Percentiles rank a stretch among this genome's conserved stretches.
These are phyloP conservation scores for Choiromyces venosus DNA, from an alignment of 495 filamentous ascomycete species.

Conservation along the genomic window DNA sequence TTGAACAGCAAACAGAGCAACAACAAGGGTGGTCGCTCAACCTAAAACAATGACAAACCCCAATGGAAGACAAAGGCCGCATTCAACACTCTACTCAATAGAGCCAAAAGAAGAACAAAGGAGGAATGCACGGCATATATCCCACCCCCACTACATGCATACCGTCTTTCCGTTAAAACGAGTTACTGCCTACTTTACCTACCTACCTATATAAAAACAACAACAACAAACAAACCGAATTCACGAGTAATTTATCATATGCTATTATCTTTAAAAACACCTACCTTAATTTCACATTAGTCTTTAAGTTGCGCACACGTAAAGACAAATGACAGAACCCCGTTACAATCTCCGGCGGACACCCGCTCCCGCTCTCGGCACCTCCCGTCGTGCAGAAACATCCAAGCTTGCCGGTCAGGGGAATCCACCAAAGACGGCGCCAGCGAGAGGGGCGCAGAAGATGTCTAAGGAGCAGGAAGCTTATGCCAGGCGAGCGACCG, in stretches of 20 bases:
- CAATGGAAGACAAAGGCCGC: background rate
- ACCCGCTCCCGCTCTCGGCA: background rate
- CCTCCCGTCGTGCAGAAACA: background rate
- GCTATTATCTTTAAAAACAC: background rate
- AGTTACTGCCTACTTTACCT: background rate
- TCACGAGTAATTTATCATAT: background rate
- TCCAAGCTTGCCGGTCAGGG: background rate
- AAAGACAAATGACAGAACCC: background rate
- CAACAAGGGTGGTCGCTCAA: background rate
- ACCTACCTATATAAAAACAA: no score
- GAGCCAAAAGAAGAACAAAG: background rate
- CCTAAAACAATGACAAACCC: background rate
- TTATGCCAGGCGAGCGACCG: background rate
- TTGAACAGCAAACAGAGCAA: background rate
- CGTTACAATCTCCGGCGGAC: slow-evolving; percentile 1
- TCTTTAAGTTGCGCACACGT: background rate
- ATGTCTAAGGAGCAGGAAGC: background rate
- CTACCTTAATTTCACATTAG: background rate
- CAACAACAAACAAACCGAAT: background rate
- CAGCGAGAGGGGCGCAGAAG: background rate
- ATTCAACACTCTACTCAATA: background rate
- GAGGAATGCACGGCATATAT: background rate
- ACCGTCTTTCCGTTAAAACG: background rate
- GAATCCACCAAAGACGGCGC: background rate
- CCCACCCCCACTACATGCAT: background rate